A percentile compares a stretch with the other conserved stretches of the same genome.
phyloP scores from a whole-genome alignment of 2,329 filamentous ascomycete genomes.

The Cercospora sp. region DNA sequence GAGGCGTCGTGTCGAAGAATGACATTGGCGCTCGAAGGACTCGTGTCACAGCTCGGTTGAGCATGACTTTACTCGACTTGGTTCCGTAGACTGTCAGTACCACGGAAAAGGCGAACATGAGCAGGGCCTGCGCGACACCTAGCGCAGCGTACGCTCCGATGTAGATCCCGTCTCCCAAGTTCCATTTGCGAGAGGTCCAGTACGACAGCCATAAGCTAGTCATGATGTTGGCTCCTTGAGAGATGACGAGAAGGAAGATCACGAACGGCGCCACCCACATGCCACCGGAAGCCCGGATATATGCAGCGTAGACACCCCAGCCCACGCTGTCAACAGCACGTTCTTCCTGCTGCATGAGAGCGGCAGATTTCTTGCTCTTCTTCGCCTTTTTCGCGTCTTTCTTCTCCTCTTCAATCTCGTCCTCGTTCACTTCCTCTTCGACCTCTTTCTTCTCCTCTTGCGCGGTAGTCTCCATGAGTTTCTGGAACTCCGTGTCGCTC shows the following conservation, averaged over 20 bases:
- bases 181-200: conserved; percentile 82
- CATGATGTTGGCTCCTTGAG: conserved; percentile 80
- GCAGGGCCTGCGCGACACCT: conserved; percentile 66
- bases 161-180: conserved; percentile 60
- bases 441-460: conserved; percentile 53
- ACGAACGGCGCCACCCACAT: conserved; percentile 66
- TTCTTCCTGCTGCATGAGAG: conserved; percentile 73
- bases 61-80: conserved; percentile 75
- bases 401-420: conserved; percentile 61
- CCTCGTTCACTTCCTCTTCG: conserved; percentile 49
- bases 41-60: conserved; percentile 74
- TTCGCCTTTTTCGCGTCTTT: conserved; percentile 54
- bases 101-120: conserved; percentile 81
- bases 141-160: conserved; percentile 70
- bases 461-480: conserved; percentile 77
- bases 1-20: conserved; percentile 95
- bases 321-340: conserved; percentile 73
- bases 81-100: conserved; percentile 77
- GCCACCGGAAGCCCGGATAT: conserved; percentile 72
- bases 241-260: conserved; percentile 64
- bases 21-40: conserved; percentile 73
- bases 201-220: conserved; percentile 92
- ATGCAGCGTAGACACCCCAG: conserved; percentile 76
- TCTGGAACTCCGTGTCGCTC: conserved; percentile 73
- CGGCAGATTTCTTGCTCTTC: conserved; percentile 53